Conservation (phyloP, 2,329 filamentous ascomycete species). For the Knufia fluminis region DNA sequence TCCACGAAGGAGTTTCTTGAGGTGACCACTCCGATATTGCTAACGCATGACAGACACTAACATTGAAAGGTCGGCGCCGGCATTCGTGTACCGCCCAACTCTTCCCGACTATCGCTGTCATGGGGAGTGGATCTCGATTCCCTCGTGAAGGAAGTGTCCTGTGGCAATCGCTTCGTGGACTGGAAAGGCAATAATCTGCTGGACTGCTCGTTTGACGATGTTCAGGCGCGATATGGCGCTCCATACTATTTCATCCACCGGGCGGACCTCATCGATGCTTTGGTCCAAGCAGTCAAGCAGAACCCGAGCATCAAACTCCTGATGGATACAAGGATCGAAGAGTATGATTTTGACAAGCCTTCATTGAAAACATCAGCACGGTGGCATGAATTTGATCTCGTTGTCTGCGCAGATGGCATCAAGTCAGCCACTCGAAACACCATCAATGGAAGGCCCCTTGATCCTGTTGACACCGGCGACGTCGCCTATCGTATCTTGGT, state of each 20-base stretch:
- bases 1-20: constrained; percentile 20
- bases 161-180: constrained; percentile 26
- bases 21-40: constrained; percentile 3
- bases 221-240: constrained; percentile 23
- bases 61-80: constrained; percentile 21
- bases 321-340: constrained; percentile 20
- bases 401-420: constrained; percentile 27
- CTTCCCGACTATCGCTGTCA: constrained; percentile 14
- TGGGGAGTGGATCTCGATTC: constrained; percentile 17
- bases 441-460: constrained; percentile 22
- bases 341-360: constrained; percentile 24
- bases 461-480: constrained; percentile 26
- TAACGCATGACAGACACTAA: constrained; percentile 4
- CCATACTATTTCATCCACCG: constrained; percentile 28
- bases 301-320: constrained; percentile 17
- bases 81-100: constrained; percentile 24
- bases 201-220: constrained; percentile 19
- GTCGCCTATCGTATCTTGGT: constrained; percentile 27
- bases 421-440: constrained; percentile 23
- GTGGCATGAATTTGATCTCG: constrained; percentile 21
- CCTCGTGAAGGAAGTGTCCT: constrained; percentile 23
- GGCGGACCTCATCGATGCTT: constrained; percentile 23
- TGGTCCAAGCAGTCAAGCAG: constrained; percentile 16
- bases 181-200: constrained; percentile 25
- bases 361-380: constrained; percentile 19